Evolutionary conservation across 2,329 filamentous ascomycete species (phyloP).

Genomic region (Penicillium corylophilum): DNA sequence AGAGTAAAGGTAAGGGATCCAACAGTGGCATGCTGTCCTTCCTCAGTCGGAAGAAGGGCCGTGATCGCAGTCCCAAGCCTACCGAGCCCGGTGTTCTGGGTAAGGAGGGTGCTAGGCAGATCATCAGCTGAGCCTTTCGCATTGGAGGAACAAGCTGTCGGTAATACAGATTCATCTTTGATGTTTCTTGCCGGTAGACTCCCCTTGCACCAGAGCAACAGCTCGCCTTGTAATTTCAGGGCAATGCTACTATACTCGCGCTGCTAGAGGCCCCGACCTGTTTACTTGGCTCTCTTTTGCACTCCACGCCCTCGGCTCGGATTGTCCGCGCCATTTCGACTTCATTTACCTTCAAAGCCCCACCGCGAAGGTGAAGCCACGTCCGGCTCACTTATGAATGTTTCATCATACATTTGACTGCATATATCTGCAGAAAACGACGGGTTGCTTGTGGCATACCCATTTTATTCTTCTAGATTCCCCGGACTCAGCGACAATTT

Average conservation of each 20-base stretch:
- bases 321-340: not conserved
- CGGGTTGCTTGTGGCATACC: conserved; percentile 12
- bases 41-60: conserved; percentile 81
- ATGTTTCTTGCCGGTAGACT: not conserved
- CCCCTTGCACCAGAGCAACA: not conserved
- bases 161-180: not conserved
- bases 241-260: not conserved
- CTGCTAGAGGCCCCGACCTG: not conserved
- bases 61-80: conserved; percentile 89
- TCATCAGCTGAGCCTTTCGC: conserved; percentile 59
- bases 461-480: conserved; percentile 24
- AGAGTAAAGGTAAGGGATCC: conserved; percentile 47
- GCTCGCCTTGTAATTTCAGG: not conserved
- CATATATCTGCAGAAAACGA: conserved; percentile 4
- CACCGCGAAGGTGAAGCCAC: not conserved
- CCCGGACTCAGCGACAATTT: conserved; percentile 19
- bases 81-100: conserved; percentile 90
- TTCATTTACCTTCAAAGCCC: not conserved
- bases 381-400: not conserved
- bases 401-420: conserved; percentile 2
- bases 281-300: not conserved
- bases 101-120: conserved; percentile 86
- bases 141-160: not conserved
- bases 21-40: conserved; percentile 83
- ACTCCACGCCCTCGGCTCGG: not conserved